These are phyloP conservation scores for Euphorbia peplus DNA, from an alignment of 345 rosid genomes.

Conservation along the genomic window DNA sequence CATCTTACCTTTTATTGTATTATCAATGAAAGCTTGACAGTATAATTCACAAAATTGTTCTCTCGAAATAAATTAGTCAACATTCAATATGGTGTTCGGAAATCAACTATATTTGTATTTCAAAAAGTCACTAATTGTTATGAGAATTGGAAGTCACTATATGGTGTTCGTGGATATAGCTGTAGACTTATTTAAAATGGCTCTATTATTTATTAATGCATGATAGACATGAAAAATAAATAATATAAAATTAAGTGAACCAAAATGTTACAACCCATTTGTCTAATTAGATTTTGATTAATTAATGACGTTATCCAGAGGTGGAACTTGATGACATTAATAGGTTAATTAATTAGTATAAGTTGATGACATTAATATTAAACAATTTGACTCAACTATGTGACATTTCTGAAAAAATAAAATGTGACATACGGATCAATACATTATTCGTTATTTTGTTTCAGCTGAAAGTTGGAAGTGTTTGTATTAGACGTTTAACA, in stretches of 20 bases:
- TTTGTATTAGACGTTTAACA: neutral
- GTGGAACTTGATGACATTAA: slow-evolving; percentile 9
- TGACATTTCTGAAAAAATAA: too few species aligned
- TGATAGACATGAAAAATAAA: neutral
- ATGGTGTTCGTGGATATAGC: too few species aligned
- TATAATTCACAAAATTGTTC: too few species aligned
- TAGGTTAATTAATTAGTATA: too few species aligned
- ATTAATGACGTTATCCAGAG: slow-evolving; percentile 8
- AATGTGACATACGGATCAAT: slow-evolving; percentile 1
- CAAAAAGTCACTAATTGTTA: too few species aligned
- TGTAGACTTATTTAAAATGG: too few species aligned
- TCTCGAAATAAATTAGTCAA: too few species aligned
- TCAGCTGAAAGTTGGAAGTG: slow-evolving; percentile 8
- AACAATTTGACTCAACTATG: neutral
- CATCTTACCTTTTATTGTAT: too few species aligned
- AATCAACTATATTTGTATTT: too few species aligned
- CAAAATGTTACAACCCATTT: neutral
- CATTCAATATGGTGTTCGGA: too few species aligned
- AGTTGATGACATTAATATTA: slow-evolving; percentile 2
- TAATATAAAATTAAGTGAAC: neutral
- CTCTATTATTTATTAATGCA: neutral
- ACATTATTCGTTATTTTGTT: neutral
- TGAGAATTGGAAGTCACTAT: too few species aligned
- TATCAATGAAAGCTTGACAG: too few species aligned
- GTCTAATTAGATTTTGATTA: neutral